These are phyloP conservation scores for Cladosporium sp. DNA, from an alignment of 2,329 filamentous ascomycete genomes.

Conservation along the genomic window DNA sequence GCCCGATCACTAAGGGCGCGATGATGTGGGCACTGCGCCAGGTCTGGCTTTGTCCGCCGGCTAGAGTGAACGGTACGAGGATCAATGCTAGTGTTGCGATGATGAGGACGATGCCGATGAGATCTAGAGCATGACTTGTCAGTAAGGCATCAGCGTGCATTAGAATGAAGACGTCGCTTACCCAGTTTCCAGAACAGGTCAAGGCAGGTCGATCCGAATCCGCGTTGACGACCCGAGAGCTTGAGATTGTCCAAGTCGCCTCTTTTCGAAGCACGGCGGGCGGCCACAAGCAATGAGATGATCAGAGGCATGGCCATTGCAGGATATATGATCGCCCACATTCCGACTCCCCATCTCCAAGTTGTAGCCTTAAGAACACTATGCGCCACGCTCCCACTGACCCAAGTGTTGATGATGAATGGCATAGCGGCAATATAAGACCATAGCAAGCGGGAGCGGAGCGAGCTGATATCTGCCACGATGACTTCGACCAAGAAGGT, in stretches of 20 bases:
- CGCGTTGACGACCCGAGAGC: constrained; percentile 42
- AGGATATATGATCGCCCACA: constrained; percentile 61
- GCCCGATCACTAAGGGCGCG: constrained; percentile 48
- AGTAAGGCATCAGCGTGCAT: background rate
- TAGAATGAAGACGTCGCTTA: background rate
- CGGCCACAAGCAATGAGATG: constrained; percentile 48
- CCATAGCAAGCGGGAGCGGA: constrained; percentile 60
- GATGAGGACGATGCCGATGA: constrained; percentile 46
- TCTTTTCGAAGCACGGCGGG: constrained; percentile 49
- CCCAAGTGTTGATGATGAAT: constrained; percentile 60
- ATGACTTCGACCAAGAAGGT: constrained; percentile 61
- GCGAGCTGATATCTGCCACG: constrained; percentile 60
- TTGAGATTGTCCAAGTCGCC: constrained; percentile 46
- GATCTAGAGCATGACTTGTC: constrained; percentile 31
- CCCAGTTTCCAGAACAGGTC: constrained; percentile 52
- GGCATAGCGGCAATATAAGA: constrained; percentile 60
- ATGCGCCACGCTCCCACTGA: constrained; percentile 54
- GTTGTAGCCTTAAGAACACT: constrained; percentile 48
- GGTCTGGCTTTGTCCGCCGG: constrained; percentile 44
- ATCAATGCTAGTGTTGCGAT: constrained; percentile 47
- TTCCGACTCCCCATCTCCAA: constrained; percentile 62
- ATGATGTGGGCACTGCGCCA: constrained; percentile 52
- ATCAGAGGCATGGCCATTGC: constrained; percentile 54
- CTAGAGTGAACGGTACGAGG: constrained; percentile 52
- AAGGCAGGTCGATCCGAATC: constrained; percentile 18